Conservation (phyloP, 164 flowering plant species). For the Stephania cephalantha region DNA sequence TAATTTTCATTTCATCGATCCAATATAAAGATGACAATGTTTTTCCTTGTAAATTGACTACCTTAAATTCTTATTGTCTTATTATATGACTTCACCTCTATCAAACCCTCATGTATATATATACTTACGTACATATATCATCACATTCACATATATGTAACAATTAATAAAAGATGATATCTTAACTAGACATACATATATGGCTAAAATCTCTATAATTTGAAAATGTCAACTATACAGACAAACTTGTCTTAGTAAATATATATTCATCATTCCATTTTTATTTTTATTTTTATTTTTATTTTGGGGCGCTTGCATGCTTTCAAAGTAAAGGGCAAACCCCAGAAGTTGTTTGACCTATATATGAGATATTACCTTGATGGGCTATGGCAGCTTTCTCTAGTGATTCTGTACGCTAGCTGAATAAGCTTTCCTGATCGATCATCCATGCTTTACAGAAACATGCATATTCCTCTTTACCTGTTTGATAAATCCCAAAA, state of each 20-base stretch:
- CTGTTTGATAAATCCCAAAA: conserved; percentile 2
- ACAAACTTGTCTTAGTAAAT: too few relatives aligned
- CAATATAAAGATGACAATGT: not conserved
- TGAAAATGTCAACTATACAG: too few relatives aligned
- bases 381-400: not conserved
- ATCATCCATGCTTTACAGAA: not conserved
- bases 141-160: too few relatives aligned
- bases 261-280: too few relatives aligned
- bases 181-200: too few relatives aligned
- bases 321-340: conserved; percentile 1
- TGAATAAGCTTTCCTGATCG: not conserved
- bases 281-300: too few relatives aligned
- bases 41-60: not conserved
- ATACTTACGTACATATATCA: too few relatives aligned
- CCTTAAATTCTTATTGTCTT: not conserved
- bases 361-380: not conserved
- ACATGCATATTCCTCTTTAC: not conserved
- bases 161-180: too few relatives aligned
- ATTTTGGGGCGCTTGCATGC: not conserved
- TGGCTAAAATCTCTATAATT: too few relatives aligned
- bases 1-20: not conserved
- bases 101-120: too few relatives aligned
- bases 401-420: not conserved
- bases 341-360: not conserved
- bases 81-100: not conserved